Conservation (phyloP, 116 monocot genomes). For the Dioscorea cayenensis region DNA sequence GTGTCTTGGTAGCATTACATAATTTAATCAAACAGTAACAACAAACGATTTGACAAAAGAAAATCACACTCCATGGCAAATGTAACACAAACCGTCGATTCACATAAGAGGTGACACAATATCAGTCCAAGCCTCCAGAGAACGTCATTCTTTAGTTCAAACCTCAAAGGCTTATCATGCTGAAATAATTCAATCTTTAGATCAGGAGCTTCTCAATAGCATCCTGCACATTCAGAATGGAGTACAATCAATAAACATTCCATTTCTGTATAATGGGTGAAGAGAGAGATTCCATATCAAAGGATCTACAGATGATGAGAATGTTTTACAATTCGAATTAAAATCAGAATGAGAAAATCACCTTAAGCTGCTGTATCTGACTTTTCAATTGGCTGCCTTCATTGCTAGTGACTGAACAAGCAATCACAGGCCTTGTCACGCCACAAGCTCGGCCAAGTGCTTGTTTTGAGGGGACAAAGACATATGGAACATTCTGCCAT, state of each 20-base stretch:
- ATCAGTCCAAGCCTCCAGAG: conserved; percentile 50
- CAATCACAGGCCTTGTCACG: conserved; percentile 63
- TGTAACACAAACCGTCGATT: no score
- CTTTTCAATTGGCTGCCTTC: conserved; percentile 69
- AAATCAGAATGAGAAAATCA: not conserved
- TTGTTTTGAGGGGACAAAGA: conserved; percentile 77
- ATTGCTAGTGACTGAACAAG: conserved; percentile 73
- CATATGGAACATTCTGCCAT: conserved; percentile 65
- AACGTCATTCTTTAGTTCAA: not conserved
- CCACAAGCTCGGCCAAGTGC: conserved; percentile 69
- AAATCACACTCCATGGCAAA: no score
- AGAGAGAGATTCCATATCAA: not conserved
- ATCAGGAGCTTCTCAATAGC: conserved; percentile 73
- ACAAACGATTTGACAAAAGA: no score
- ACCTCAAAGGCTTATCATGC: conserved; percentile 33
- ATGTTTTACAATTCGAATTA: no score
- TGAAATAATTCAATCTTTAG: conserved; percentile 16
- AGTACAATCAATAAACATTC: not conserved
- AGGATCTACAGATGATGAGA: not conserved
- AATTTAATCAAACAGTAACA: no score
- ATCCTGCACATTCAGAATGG: conserved; percentile 28
- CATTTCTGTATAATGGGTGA: no score
- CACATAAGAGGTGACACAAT: no score
- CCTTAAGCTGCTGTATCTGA: conserved; percentile 64
- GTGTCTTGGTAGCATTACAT: no score